Evolutionary conservation across 768 basidiomycete genomes (phyloP).

Genomic region (Tricholomella constricta): DNA sequence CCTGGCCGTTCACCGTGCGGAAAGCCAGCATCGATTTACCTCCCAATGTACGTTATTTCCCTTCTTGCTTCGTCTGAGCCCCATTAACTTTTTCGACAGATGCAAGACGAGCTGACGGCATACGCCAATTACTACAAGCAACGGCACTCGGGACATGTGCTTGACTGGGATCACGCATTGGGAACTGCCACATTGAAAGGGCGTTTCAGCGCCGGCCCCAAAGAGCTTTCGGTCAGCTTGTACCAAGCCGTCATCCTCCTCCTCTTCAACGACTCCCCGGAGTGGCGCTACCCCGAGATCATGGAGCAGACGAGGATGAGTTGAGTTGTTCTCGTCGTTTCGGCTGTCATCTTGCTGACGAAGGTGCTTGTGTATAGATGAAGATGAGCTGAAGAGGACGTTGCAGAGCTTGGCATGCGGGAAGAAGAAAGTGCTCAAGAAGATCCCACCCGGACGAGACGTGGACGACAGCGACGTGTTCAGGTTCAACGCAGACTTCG

Average conservation of each 20-base stretch:
- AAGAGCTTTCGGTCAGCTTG: conserved; percentile 89
- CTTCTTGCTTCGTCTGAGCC: conserved; percentile 6
- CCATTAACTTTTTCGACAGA: conserved; percentile 34
- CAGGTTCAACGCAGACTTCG: conserved; percentile 79
- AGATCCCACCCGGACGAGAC: conserved; percentile 76
- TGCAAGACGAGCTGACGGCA: conserved; percentile 67
- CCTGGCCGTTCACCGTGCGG: conserved; percentile 78
- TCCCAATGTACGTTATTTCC: conserved; percentile 39
- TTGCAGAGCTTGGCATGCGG: conserved; percentile 93
- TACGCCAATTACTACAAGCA: conserved; percentile 75
- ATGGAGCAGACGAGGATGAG: conserved; percentile 69
- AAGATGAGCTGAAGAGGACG: conserved; percentile 74
- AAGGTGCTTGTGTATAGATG: conserved; percentile 48
- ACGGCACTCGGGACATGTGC: conserved; percentile 73
- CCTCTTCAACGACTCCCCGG: conserved; percentile 74
- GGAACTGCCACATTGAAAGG: conserved; percentile 80
- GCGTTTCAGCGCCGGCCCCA: conserved; percentile 64
- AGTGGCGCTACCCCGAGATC: conserved; percentile 69
- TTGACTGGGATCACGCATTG: conserved; percentile 87
- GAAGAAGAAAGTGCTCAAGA: conserved; percentile 84
- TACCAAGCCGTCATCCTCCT: conserved; percentile 88
- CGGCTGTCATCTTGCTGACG: conserved; percentile 22
- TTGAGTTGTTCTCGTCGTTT: conserved; percentile 36
- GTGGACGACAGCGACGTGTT: conserved; percentile 79
- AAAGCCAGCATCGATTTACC: conserved; percentile 56